A percentile compares a stretch with the other conserved stretches of the same genome.
These are phyloP conservation scores for Mucor velutinosus DNA, from an alignment of 371 early-diverging fungal genomes.

Conservation along the genomic window DNA sequence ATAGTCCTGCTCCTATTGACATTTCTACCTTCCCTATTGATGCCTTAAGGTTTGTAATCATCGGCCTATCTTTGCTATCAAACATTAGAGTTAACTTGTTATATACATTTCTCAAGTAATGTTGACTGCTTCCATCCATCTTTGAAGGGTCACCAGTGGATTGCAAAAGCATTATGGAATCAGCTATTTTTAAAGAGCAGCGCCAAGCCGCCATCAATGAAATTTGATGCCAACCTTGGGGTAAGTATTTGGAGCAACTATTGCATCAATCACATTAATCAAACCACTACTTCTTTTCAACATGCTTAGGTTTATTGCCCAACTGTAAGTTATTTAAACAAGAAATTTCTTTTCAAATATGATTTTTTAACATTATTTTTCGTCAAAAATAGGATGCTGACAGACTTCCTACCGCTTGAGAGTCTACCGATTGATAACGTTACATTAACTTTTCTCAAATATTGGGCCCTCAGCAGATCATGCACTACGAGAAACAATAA, in stretches of 20 bases:
- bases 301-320: constrained; percentile 12
- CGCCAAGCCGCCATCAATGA: constrained; percentile 13
- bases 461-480: no score
- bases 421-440: no score
- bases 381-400: background rate
- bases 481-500: no score
- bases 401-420: constrained; percentile 10
- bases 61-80: background rate
- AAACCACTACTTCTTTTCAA: background rate
- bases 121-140: constrained; percentile 24
- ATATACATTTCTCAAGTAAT: background rate
- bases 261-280: background rate
- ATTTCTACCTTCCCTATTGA: constrained; percentile 24
- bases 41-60: constrained; percentile 23
- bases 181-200: constrained; percentile 15
- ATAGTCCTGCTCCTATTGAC: constrained; percentile 25
- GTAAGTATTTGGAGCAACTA: background rate
- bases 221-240: constrained; percentile 15
- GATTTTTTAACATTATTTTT: background rate
- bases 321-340: background rate
- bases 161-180: constrained; percentile 29
- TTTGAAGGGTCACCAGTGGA: constrained; percentile 24
- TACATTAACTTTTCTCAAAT: no score
- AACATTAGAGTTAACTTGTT: background rate
- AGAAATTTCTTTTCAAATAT: background rate